phyloP scores from a whole-genome alignment of 306 rosid species.

The Cicer pinnatifidum region DNA sequence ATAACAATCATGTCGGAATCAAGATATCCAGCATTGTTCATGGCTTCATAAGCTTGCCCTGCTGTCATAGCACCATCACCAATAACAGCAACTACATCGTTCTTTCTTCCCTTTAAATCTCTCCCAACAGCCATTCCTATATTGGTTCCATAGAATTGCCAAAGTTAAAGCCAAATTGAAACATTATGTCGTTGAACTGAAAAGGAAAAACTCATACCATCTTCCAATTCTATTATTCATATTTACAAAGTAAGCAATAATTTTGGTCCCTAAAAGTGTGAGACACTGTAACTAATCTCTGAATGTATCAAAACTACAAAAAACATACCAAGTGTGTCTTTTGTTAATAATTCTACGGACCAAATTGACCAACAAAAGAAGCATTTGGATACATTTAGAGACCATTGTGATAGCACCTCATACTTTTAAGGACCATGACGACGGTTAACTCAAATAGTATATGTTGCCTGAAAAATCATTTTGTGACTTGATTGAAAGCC shows the following conservation, averaged over 20 bases:
- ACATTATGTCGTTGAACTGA: background rate
- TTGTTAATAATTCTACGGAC: too few species aligned
- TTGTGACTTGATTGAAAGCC: background rate
- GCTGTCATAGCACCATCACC: slow-evolving; percentile 99
- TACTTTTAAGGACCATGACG: too few species aligned
- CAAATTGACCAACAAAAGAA: too few species aligned
- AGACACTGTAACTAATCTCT: too few species aligned
- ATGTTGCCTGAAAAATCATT: background rate
- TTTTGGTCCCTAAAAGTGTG: too few species aligned
- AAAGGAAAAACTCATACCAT: slow-evolving; percentile 19
- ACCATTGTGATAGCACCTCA: too few species aligned
- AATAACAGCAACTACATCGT: slow-evolving; percentile 80
- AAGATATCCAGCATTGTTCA: slow-evolving; percentile 97
- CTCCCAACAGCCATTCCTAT: slow-evolving; percentile 98
- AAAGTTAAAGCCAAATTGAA: slow-evolving; percentile 43
- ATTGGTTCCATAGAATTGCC: slow-evolving; percentile 33
- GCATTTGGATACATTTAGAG: too few species aligned
- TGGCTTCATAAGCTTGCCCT: slow-evolving; percentile 99
- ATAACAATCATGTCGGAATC: slow-evolving; percentile 98
- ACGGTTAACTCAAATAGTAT: background rate
- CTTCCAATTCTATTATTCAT: slow-evolving; percentile 1
- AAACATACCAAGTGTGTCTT: too few species aligned
- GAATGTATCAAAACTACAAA: too few species aligned
- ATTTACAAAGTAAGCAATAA: too few species aligned
- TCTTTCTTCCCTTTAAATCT: slow-evolving; percentile 80